Evolutionary conservation across 176 grass and related monocot genomes (phyloP), one percentile per base, ranked within the genome.

Genomic region (Pontederia paniculata): DNA sequence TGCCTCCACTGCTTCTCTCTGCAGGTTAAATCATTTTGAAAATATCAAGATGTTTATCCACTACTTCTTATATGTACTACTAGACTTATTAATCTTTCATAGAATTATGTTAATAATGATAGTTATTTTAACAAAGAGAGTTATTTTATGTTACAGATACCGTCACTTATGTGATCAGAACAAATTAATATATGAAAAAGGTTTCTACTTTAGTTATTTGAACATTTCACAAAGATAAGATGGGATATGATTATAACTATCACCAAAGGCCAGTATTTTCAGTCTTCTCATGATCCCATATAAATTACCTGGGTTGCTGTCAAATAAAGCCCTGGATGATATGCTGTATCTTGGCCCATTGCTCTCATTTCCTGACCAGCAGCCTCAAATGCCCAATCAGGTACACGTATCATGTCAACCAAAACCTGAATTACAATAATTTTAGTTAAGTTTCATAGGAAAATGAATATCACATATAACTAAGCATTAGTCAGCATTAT

Each of bases 1-100:
- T 12, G 91, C 91, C 73, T 90, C 91, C 55, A 97, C 86, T 15
- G 91, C 91, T 55, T 97, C 91, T 76, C 86, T 97, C 86, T 98
- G 73, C 62, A 68, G 9, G 66, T 70, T 58, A 44, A 43, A 16
- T 13, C 43, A 72, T 54, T 50, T 61, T 63, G 64, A n/a, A 17
- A 58, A 17, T 48, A 17, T 21, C 1, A 61, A 9, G 31, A 17
- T 58, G n/a, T 48, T 66, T 25, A 11, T 18, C 17, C 42, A 42
- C 31, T 47, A 51, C 50, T 48, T 47, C 16, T 58, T 47, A n/a
- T n/a, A n/a, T n/a, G n/a, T n/a, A n/a, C n/a, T n/a, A n/a, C n/a
- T n/a, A n/a, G n/a, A n/a, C n/a, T n/a, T n/a, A n/a, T n/a, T n/a
- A n/a, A n/a, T n/a, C n/a, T n/a, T n/a, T n/a, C n/a, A n/a, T n/a